A percentile compares a stretch with the other conserved stretches of the same genome.
These are phyloP conservation scores for Plasmodium ovale DNA, from an alignment of 169 alveolate genomes.

Conservation along the genomic window DNA sequence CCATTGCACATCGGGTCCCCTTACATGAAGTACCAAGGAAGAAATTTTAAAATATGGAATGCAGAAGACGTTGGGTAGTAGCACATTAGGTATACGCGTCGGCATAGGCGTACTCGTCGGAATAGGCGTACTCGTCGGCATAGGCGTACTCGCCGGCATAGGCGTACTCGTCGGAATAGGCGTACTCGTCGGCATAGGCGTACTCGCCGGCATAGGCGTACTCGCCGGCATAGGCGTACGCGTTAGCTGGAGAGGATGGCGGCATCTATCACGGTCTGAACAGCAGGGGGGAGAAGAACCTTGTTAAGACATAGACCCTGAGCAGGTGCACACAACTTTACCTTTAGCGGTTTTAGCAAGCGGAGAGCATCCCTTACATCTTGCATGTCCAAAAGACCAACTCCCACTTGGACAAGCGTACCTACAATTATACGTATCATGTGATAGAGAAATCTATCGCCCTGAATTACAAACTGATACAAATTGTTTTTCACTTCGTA, in stretches of 20 bases:
- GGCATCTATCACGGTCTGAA: not conserved
- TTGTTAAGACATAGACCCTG: constrained; percentile 64
- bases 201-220: no score
- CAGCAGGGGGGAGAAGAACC: constrained; percentile 2
- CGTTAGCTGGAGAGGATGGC: constrained; percentile 23
- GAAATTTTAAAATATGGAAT: no score
- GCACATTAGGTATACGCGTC: no score
- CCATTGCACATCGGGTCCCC: no score
- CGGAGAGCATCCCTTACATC: constrained; percentile 52
- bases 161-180: no score
- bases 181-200: no score
- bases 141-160: no score
- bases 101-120: no score
- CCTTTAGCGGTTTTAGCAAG: constrained; percentile 49
- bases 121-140: no score
- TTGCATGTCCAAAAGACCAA: constrained; percentile 11
- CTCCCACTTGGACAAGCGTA: constrained; percentile 80
- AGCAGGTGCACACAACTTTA: constrained; percentile 65
- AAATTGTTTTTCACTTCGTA: constrained; percentile 43
- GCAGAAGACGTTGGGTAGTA: no score
- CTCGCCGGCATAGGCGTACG: no score
- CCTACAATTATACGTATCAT: constrained; percentile 85
- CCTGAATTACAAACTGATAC: constrained; percentile 77
- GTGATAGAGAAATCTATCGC: constrained; percentile 83
- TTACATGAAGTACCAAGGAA: no score